Evolutionary conservation across 345 rosid genomes (phyloP).

Genomic region (Boechera retrofracta): DNA sequence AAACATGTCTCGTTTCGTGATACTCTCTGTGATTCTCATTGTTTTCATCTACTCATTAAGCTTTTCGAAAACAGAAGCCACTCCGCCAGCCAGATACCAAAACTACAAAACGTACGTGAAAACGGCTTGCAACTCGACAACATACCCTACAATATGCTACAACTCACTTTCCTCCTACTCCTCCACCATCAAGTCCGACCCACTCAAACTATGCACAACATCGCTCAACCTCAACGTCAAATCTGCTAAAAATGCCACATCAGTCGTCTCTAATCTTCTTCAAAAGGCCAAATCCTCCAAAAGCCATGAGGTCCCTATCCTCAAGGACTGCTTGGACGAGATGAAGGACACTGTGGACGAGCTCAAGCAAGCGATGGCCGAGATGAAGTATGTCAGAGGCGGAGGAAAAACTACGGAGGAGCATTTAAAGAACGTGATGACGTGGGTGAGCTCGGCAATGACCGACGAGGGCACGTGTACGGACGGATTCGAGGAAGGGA

Average conservation of each 20-base stretch:
- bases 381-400: conserved; percentile 40
- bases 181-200: conserved; percentile 55
- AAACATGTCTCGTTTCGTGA: conserved; percentile 38
- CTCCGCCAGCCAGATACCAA: conserved; percentile 38
- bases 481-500: conserved; percentile 61
- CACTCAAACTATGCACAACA: conserved; percentile 59
- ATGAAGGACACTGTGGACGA: conserved; percentile 57
- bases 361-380: conserved; percentile 56
- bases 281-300: conserved; percentile 42
- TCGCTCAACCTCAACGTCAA: conserved; percentile 55
- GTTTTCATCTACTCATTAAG: conserved; percentile 29
- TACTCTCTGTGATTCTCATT: conserved; percentile 36
- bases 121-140: conserved; percentile 61
- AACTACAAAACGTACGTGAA: conserved; percentile 53
- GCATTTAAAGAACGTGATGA: conserved; percentile 52
- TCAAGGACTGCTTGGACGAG: conserved; percentile 57
- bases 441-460: conserved; percentile 76
- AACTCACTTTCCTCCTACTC: conserved; percentile 54
- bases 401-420: conserved; percentile 39
- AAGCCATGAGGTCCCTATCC: conserved; percentile 43
- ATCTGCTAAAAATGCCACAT: conserved; percentile 45
- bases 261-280: conserved; percentile 39
- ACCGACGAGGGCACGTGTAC: conserved; percentile 74
- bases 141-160: conserved; percentile 63
- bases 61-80: conserved; percentile 27